A percentile compares a stretch with the other conserved stretches of the same genome.
Evolutionary conservation across 1,139 yeast species (phyloP).

Genomic region (Candida anutae): DNA sequence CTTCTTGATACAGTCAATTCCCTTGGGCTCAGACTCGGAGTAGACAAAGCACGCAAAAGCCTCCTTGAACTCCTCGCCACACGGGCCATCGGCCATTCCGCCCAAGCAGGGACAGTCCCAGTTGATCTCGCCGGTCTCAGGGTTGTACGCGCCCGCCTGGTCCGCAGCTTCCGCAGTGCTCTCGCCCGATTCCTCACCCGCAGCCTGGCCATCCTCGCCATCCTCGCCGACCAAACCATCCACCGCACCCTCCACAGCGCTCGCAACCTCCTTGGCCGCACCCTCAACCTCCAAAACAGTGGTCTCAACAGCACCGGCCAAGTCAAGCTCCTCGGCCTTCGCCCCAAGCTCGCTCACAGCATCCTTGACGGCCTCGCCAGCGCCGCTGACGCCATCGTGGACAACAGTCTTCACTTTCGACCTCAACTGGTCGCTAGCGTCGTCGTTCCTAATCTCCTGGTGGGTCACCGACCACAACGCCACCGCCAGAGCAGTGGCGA

Average conservation of each 20-base stretch:
- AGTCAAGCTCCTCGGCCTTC: conserved; percentile 1
- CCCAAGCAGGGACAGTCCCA: conserved; percentile 99
- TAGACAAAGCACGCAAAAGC: conserved; percentile 95
- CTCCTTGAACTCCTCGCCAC: conserved; percentile 95
- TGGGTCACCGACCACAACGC: too few relatives aligned
- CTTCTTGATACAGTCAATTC: conserved; percentile 91
- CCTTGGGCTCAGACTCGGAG: conserved; percentile 94
- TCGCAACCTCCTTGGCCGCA: conserved; percentile 5
- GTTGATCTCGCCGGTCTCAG: conserved; percentile 97
- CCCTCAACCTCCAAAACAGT: conserved; percentile 3
- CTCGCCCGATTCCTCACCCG: conserved; percentile 4
- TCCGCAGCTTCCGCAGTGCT: conserved; percentile 19
- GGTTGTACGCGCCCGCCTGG: conserved; percentile 73
- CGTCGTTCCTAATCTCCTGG: too few relatives aligned
- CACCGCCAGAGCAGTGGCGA: too few relatives aligned
- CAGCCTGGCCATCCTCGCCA: too few relatives aligned
- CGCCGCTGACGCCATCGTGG: conserved; percentile 4
- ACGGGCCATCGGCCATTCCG: conserved; percentile 98
- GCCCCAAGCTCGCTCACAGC: not conserved
- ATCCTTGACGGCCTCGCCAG: not conserved
- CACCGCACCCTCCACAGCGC: conserved; percentile 6
- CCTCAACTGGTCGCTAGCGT: too few relatives aligned
- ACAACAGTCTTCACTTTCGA: conserved; percentile 5
- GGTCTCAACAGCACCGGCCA: not conserved
- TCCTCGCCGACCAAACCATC: conserved; percentile 4